These are phyloP conservation scores for Salix brachista DNA, from an alignment of 345 rosid species.

Conservation along the genomic window DNA sequence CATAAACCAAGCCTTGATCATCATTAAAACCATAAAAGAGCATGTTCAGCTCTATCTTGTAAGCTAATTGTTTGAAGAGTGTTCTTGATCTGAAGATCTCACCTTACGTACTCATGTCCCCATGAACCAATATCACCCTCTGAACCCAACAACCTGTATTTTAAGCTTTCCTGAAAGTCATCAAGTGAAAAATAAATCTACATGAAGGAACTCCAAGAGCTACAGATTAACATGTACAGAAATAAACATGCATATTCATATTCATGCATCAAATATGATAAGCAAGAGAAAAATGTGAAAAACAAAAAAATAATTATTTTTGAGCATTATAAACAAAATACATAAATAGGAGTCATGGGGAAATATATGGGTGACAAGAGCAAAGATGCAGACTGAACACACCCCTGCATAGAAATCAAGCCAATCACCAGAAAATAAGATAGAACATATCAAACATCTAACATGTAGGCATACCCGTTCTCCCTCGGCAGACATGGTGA, in stretches of 20 bases:
- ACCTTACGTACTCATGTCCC: slow-evolving; percentile 98
- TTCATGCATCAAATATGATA: not conserved
- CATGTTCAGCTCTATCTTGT: not conserved
- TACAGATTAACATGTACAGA: not conserved
- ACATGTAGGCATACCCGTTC: slow-evolving; percentile 59
- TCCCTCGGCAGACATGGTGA: slow-evolving; percentile 97
- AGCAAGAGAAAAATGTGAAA: not conserved
- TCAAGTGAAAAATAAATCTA: not conserved
- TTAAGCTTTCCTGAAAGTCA: slow-evolving; percentile 75
- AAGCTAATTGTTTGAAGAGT: not conserved
- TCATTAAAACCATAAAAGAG: not conserved
- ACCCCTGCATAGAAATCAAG: not conserved
- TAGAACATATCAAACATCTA: not conserved
- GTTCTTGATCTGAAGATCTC: not conserved
- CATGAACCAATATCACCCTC: slow-evolving; percentile 94
- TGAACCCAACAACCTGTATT: slow-evolving; percentile 77
- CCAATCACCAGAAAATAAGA: not conserved
- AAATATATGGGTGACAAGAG: not conserved
- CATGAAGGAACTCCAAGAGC: not conserved
- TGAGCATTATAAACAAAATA: not conserved
- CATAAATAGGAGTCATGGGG: not conserved
- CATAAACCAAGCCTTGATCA: not conserved
- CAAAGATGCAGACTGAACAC: not conserved
- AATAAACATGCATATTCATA: not conserved
- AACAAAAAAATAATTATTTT: not conserved